Conservation (phyloP, 495 filamentous ascomycete genomes). For the Penicillium atrosanguineum region DNA sequence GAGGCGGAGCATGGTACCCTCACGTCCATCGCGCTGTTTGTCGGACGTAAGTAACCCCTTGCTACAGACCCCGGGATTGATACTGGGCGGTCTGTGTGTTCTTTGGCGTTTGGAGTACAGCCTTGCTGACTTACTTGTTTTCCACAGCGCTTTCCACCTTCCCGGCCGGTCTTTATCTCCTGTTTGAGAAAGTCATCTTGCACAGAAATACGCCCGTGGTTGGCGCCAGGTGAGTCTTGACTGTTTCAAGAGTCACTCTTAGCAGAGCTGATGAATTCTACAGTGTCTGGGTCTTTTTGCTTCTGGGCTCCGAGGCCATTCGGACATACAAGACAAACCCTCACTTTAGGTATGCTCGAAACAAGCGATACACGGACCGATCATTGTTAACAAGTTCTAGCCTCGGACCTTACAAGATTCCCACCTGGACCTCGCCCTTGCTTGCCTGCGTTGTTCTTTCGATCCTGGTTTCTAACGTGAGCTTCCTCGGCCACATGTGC, state of each 20-base stretch:
- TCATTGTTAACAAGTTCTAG: conserved; percentile 15
- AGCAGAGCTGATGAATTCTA: conserved; percentile 9
- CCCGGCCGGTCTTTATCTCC: conserved; percentile 68
- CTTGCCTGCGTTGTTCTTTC: conserved; percentile 65
- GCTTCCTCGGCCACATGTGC: conserved; percentile 81
- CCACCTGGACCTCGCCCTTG: conserved; percentile 89
- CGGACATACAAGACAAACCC: conserved; percentile 74
- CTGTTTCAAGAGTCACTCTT: background rate
- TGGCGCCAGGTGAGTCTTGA: conserved; percentile 70
- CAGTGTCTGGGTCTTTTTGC: conserved; percentile 88
- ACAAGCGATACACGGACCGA: background rate
- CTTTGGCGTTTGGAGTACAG: background rate
- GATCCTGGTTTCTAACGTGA: conserved; percentile 74
- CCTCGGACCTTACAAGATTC: conserved; percentile 68
- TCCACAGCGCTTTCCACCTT: conserved; percentile 75
- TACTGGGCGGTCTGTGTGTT: background rate
- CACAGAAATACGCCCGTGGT: conserved; percentile 65
- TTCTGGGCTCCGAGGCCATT: conserved; percentile 79
- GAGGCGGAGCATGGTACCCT: conserved; percentile 94
- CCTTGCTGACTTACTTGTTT: background rate
- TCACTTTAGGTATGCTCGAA: conserved; percentile 55
- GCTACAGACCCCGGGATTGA: background rate
- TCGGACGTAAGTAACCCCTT: conserved; percentile 71
- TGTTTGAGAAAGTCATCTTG: conserved; percentile 66
- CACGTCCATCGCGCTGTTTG: conserved; percentile 74